A percentile compares a stretch with the other conserved stretches of the same genome.
These are phyloP conservation scores for Rhodocollybia butyracea DNA, from an alignment of 768 basidiomycete species.

Conservation along the genomic window DNA sequence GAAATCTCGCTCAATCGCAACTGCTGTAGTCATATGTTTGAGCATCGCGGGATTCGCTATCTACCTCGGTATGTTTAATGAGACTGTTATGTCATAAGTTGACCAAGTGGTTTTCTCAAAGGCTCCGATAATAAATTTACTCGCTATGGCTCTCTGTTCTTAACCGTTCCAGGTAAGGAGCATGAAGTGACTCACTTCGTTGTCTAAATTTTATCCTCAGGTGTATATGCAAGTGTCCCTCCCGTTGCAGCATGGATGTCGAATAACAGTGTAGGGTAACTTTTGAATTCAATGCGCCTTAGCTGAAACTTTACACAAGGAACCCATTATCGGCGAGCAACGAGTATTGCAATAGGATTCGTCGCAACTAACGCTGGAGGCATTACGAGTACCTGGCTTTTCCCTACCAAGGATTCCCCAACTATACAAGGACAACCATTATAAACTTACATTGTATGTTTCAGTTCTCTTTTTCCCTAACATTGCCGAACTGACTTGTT, in stretches of 20 bases:
- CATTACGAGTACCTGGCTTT: conserved; percentile 37
- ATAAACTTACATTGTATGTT: conserved; percentile 34
- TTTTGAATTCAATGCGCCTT: no score
- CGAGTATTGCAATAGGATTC: conserved; percentile 31
- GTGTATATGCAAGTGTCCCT: conserved; percentile 28
- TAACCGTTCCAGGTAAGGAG: conserved; percentile 23
- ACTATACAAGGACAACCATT: conserved; percentile 32
- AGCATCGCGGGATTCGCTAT: conserved; percentile 28
- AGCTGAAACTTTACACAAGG: no score
- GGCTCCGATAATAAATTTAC: conserved; percentile 21
- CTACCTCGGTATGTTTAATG: conserved; percentile 22
- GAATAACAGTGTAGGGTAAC: conserved; percentile 37
- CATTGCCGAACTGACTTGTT: background rate
- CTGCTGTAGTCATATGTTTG: conserved; percentile 19
- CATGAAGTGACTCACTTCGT: background rate
- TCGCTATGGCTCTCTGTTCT: conserved; percentile 30
- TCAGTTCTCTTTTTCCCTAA: background rate
- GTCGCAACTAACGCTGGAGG: conserved; percentile 35
- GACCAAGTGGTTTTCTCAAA: background rate
- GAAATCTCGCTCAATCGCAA: conserved; percentile 23
- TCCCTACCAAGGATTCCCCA: conserved; percentile 35
- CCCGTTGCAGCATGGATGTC: conserved; percentile 32
- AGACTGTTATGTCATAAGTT: background rate
- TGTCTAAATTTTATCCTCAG: conserved; percentile 1
- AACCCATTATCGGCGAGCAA: conserved; percentile 33